Evolutionary conservation across 345 rosid species (phyloP).

Genomic region (sweet orange (Citrus sinensis)): DNA sequence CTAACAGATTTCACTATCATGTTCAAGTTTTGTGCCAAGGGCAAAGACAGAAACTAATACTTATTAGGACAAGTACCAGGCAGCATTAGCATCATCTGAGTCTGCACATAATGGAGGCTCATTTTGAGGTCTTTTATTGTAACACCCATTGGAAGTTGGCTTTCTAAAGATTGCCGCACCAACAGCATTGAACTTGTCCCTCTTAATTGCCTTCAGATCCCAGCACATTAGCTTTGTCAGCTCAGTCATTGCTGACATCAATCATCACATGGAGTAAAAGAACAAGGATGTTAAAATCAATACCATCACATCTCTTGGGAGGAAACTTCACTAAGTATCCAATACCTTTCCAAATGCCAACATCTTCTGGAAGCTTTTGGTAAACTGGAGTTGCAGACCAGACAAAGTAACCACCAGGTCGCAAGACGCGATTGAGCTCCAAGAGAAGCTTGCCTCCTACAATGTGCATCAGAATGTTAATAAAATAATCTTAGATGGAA

Average conservation of each 20-base stretch:
- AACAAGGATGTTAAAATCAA: slow-evolving; percentile 15
- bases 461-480: slow-evolving; percentile 19
- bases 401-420: slow-evolving; percentile 94
- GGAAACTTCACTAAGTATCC: not conserved
- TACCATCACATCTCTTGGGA: not conserved
- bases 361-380: slow-evolving; percentile 70
- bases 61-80: slow-evolving; percentile 44
- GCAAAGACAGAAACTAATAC: not conserved
- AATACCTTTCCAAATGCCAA: slow-evolving; percentile 83
- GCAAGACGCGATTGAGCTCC: slow-evolving; percentile 82
- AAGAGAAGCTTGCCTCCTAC: slow-evolving; percentile 89
- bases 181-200: slow-evolving; percentile 52
- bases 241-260: slow-evolving; percentile 58
- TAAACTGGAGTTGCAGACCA: slow-evolving; percentile 99
- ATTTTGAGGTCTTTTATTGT: slow-evolving; percentile 44
- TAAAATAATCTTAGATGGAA: no score
- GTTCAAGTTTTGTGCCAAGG: not conserved
- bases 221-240: slow-evolving; percentile 76
- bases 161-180: slow-evolving; percentile 69
- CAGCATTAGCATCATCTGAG: slow-evolving; percentile 69
- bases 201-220: slow-evolving; percentile 53
- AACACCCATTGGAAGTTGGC: slow-evolving; percentile 64
- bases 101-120: slow-evolving; percentile 68
- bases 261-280: slow-evolving; percentile 4
- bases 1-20: not conserved